phyloP scores from a whole-genome alignment of 306 rosid genomes.

The Notholithocarpus densiflorus region DNA sequence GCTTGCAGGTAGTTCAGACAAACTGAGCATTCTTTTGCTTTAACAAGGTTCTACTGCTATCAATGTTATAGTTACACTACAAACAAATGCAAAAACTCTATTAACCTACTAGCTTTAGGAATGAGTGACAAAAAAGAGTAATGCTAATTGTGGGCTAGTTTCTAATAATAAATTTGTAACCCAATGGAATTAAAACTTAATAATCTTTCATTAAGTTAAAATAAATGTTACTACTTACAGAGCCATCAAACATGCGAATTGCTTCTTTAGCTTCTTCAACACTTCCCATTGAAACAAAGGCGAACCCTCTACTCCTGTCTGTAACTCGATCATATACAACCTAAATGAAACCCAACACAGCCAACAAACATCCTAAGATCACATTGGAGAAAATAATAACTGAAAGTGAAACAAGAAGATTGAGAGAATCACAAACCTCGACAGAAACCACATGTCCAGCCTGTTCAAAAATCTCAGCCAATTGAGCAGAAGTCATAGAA shows the following conservation, averaged over 20 bases:
- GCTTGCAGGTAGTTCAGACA: not conserved
- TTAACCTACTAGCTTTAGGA: not conserved
- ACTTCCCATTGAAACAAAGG: constrained; percentile 78
- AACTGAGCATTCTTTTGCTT: not conserved
- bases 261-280: constrained; percentile 82
- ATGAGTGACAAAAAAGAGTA: not conserved
- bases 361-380: not conserved
- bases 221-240: constrained; percentile 52
- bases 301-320: constrained; percentile 92
- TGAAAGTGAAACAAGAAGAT: not conserved
- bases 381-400: constrained; percentile 10
- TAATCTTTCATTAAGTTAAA: too few species aligned
- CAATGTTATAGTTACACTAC: not conserved
- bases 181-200: too few species aligned
- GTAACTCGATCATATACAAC: constrained; percentile 85
- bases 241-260: constrained; percentile 82
- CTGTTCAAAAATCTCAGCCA: constrained; percentile 68
- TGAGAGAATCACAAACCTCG: constrained; percentile 51
- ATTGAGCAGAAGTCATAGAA: constrained; percentile 54
- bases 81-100: not conserved
- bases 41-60: not conserved
- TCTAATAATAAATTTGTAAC: too few species aligned
- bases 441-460: constrained; percentile 69
- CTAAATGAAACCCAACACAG: constrained; percentile 35
- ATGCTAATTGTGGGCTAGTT: too few species aligned